Evolutionary conservation across 2,329 filamentous ascomycete genomes (phyloP).

Genomic region (Hypoxylon sp.): DNA sequence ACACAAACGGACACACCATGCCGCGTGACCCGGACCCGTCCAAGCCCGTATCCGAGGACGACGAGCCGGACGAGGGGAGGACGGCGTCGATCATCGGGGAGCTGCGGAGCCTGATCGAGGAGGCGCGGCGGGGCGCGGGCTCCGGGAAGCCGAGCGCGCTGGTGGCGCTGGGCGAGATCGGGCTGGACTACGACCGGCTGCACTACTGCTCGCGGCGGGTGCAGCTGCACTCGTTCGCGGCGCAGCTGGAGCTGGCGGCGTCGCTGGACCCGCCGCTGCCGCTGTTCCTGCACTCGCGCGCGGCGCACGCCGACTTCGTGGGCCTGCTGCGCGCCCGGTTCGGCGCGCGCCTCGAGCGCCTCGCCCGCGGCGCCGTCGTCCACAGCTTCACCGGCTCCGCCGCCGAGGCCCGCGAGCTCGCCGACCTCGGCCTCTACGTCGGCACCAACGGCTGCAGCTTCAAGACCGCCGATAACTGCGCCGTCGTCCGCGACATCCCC

Average conservation of each 20-base stretch:
- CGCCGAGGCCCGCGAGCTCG: constrained; percentile 82
- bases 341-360: constrained; percentile 64
- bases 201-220: constrained; percentile 80
- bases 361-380: constrained; percentile 82
- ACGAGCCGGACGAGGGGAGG: constrained; percentile 53
- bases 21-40: constrained; percentile 63
- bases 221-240: constrained; percentile 85
- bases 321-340: constrained; percentile 68
- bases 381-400: constrained; percentile 93
- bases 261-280: constrained; percentile 76
- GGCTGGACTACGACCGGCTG: constrained; percentile 93
- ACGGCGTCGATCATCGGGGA: constrained; percentile 61
- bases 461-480: constrained; percentile 91
- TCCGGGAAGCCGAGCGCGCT: constrained; percentile 49
- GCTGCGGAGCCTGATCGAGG: constrained; percentile 70
- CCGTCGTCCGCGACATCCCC: constrained; percentile 80
- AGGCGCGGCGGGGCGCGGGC: constrained; percentile 58
- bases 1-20: constrained; percentile 55
- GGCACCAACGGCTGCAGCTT: constrained; percentile 97
- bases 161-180: constrained; percentile 92
- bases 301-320: constrained; percentile 86
- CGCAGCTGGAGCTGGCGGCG: constrained; percentile 81
- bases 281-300: constrained; percentile 90
- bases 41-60: constrained; percentile 58
- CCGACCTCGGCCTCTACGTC: constrained; percentile 83